Evolutionary conservation across 75 land plant species (phyloP), one percentile per base, ranked within the genome.

Genomic region (Picea sitchensis): DNA sequence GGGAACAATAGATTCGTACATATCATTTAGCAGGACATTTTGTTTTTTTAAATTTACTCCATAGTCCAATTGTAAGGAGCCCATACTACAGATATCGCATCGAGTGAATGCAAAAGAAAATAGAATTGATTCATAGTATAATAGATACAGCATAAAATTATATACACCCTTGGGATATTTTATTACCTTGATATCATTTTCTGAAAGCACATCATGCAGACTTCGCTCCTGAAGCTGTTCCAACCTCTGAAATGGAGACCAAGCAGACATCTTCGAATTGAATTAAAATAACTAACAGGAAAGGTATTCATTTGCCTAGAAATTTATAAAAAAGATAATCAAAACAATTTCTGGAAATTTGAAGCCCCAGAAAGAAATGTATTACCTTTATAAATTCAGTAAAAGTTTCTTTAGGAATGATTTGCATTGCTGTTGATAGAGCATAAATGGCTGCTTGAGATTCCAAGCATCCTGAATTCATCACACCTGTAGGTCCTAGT

Each of bases 181-280:
- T 63, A 51, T 77, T 62, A 97, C 99, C 98, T 90, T 90, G 80
- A 97, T 91, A 64, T 95, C 99, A 80, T 82, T 82, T 79, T 86
- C 91, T 17, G 98, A 86, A 60, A 98, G 88, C n/a, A 14, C 69
- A 87, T 93, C 90, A 83, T 98, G 99, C 56, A 84, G 78, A 69
- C 31, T 30, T 20, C 79, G 82, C 67, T 95, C 96, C 21, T 85
- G 90, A 57, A 92, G 85, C 56, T 79, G 79, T 21, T 77, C 78
- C 77, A 95, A 65, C 32, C 85, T 82, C 99, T 98, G 91, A 58
- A 69, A 86, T 77, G 57, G 23, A 58, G 5, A 57, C 81, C 12
- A 36, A 71, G 56, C 9, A 8, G 54, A 59, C 20, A 20, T 64
- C 18, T 47, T 9, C 3, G 44, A 20, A 14, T 80, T 23, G 23